Base-by-base conservation (phyloP, 192 early-diverging fungal species). In the Coemansia sp. region DNA sequence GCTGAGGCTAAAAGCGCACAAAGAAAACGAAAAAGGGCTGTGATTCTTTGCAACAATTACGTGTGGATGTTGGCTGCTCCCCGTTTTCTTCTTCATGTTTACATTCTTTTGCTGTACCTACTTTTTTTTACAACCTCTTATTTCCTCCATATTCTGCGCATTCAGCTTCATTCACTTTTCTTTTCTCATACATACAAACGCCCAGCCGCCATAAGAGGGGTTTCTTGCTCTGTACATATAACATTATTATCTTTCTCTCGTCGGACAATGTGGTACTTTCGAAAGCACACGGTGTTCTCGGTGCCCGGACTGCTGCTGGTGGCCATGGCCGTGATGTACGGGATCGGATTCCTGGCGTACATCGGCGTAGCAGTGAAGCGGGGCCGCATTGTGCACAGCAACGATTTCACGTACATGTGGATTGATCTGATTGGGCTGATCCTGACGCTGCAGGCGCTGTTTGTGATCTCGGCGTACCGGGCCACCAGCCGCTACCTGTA, bases 371-470 rank as follows among this genome's bases (percentile, higher is more conserved):
- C 65, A 19, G 54, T 54, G 38, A 70, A 65, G 20, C 78, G 65
- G 20, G 65, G 58, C 9, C 79, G 79, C 25, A 43, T 81, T 19
- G 79, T 85, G 3, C 58, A 64, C 16, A 19, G 48, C 63, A 78
- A 85, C 76, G 72, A 81, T 22, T 85, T 67, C 51, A 42, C 70
- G 13, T 61, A 73, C 65, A 81, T 81, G 79, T 85, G 83, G 83
- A 63, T 78, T n/a, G 55, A 69, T 7, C 48, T 85, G 1, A 57
- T 85, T 16, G 83, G 83, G 2, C 12, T 76, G 7, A 5, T 70
- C 2, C 67, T 85, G 16, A 44, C 66, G 9, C 17, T 75, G 5
- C 83, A 85, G 66, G 78, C 79, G 32, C 65, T 85, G 40, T 85
- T 81, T 63, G 83, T 85, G 3, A 70, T 85, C 40, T 81, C 79